These are phyloP conservation scores for Eucalyptus curtisii DNA, from an alignment of 345 rosid genomes.

Conservation along the genomic window DNA sequence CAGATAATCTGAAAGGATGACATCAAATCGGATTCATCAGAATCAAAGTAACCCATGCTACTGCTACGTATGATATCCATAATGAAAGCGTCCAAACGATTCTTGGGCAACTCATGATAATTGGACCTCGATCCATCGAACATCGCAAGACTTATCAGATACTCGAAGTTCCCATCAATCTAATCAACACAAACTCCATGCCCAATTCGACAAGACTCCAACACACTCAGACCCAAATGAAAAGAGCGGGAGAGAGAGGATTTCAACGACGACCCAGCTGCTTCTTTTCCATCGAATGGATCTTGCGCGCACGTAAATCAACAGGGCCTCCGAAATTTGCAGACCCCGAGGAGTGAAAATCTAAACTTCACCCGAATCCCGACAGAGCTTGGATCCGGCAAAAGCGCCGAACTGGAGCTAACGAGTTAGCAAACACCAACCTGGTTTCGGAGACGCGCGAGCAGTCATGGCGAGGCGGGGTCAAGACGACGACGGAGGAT, in stretches of 20 bases:
- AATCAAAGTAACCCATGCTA: not conserved
- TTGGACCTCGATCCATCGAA: not conserved
- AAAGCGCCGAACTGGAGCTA: not conserved
- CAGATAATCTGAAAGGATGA: not conserved
- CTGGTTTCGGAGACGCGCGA: not conserved
- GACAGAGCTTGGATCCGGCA: not conserved
- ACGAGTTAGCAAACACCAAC: not conserved
- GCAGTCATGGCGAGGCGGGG: conserved; percentile 14
- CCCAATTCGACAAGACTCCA: not conserved
- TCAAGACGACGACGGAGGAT: not conserved
- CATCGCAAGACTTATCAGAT: not conserved
- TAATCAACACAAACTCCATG: not conserved
- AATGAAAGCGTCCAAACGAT: not conserved
- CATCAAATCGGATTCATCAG: not conserved
- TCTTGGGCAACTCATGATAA: not conserved
- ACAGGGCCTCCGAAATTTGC: not conserved
- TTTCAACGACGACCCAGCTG: not conserved
- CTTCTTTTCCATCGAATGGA: not conserved
- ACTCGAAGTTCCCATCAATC: not conserved
- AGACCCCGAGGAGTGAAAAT: not conserved
- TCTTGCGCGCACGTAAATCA: not conserved
- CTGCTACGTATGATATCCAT: not conserved
- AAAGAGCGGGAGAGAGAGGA: not conserved
- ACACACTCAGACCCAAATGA: not conserved
- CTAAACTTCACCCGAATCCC: not conserved